phyloP scores from a whole-genome alignment of 768 basidiomycete species.

The Amanita rimosa region DNA sequence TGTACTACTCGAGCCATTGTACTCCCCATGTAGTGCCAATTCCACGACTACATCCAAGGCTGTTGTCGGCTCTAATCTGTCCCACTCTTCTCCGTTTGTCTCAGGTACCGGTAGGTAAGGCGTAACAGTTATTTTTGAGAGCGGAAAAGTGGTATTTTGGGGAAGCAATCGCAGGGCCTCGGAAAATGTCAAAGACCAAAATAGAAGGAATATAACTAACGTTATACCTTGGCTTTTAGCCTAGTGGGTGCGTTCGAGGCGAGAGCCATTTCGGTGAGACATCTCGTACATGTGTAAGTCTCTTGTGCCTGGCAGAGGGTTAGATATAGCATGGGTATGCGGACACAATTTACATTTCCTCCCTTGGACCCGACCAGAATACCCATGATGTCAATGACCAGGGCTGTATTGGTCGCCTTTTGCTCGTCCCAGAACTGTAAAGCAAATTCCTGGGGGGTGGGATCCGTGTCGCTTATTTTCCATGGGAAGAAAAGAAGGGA shows the following conservation, averaged over 20 bases:
- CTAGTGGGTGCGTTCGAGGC: slow-evolving; percentile 88
- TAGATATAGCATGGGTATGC: background rate
- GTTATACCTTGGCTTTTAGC: slow-evolving; percentile 73
- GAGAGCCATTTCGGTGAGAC: slow-evolving; percentile 78
- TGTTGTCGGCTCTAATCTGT: slow-evolving; percentile 69
- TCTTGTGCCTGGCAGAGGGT: slow-evolving; percentile 38
- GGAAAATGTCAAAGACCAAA: slow-evolving; percentile 2
- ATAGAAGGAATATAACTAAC: background rate
- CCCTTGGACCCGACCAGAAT: slow-evolving; percentile 75
- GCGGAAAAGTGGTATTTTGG: slow-evolving; percentile 40
- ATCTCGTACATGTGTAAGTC: slow-evolving; percentile 50
- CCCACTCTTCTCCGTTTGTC: slow-evolving; percentile 89
- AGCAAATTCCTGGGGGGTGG: slow-evolving; percentile 81
- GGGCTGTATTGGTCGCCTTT: slow-evolving; percentile 68
- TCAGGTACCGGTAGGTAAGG: slow-evolving; percentile 71
- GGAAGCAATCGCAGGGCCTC: slow-evolving; percentile 38
- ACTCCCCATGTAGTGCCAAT: slow-evolving; percentile 80
- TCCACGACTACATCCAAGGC: slow-evolving; percentile 78
- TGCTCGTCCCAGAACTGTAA: slow-evolving; percentile 95
- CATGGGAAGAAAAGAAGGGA: slow-evolving; percentile 64
- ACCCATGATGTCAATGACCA: slow-evolving; percentile 78
- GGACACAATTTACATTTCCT: slow-evolving; percentile 34
- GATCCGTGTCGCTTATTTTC: slow-evolving; percentile 40
- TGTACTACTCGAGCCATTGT: slow-evolving; percentile 52
- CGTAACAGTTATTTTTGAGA: slow-evolving; percentile 58